A percentile compares a stretch with the other conserved stretches of the same genome.
Conservation (phyloP, 768 basidiomycete genomes). For the Xerocomellus intermedius region DNA sequence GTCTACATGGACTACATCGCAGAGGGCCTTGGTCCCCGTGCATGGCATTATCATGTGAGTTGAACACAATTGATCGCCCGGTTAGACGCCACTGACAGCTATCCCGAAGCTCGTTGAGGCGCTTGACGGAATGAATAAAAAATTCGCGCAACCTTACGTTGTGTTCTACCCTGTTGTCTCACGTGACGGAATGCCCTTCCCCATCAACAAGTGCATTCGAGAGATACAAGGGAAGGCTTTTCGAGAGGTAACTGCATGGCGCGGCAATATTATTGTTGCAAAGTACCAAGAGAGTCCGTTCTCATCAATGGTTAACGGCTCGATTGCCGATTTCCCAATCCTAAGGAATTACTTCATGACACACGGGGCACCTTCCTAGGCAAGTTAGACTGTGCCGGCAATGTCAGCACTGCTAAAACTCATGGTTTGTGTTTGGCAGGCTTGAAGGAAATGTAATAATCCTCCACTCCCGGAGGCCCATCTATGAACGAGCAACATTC, state of each 20-base stretch:
- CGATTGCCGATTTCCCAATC: constrained; percentile 84
- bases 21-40: constrained; percentile 62
- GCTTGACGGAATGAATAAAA: constrained; percentile 77
- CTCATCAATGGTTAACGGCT: constrained; percentile 60
- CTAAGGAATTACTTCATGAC: constrained; percentile 76
- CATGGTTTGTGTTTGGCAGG: constrained; percentile 27
- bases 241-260: constrained; percentile 68
- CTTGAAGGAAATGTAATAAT: constrained; percentile 23
- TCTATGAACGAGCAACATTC: background rate
- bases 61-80: constrained; percentile 9
- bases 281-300: constrained; percentile 56
- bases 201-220: constrained; percentile 70
- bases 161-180: constrained; percentile 76
- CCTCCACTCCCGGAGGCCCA: background rate
- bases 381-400: constrained; percentile 31
- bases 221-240: constrained; percentile 69
- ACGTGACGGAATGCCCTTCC: constrained; percentile 80
- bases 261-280: constrained; percentile 75
- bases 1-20: constrained; percentile 85
- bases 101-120: constrained; percentile 61
- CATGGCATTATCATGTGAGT: constrained; percentile 73
- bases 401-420: constrained; percentile 12
- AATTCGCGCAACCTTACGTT: constrained; percentile 76
- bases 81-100: constrained; percentile 20
- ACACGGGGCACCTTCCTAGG: constrained; percentile 50